Evolutionary conservation across 2,329 filamentous ascomycete genomes (phyloP), one percentile per base, ranked within the genome.

Genomic region (Cladophialophora chaetospira): DNA sequence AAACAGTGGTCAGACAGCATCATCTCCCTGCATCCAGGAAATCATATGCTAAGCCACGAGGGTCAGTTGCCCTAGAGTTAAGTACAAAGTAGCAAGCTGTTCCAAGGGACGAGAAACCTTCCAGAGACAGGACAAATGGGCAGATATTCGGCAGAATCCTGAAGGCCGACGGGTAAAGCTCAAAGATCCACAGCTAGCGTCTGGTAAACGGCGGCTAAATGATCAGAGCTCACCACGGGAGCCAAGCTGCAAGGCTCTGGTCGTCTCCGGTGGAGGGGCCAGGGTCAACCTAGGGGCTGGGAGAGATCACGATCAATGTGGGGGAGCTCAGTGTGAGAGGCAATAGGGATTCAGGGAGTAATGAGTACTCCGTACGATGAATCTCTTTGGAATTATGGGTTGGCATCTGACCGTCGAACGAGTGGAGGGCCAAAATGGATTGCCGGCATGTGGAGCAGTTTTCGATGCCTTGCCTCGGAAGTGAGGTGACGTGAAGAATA

Each of bases 111-210:
- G n/a, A n/a, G n/a, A n/a, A n/a, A n/a, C n/a, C n/a, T n/a, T 21
- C 11, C 31, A n/a, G 28, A 26, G 15, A 15, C 29, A 36, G 26
- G 19, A 26, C 28, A 45, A 21, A 23, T 36, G 38, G 49, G 49
- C 17, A 36, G 49, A 53, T 45, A 36, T 53, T 53, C 49, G 49
- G 49, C 49, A 53, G 49, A 53, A 42, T 53, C 23, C 48, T 28
- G 17, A 42, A 51, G 8, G 23, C 48, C 48, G 48, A 38, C 48
- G 48, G 48, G 11, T 51, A 51, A 51, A 51, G 48, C 35, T 19
- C 23, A 29, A 33, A 19, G 33, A 19, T 29, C 23, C 23, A 26
- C 17, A 28, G 23, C 48, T 25, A 26, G 21, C 10, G 17, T 42
- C 15, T 43, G 25, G n/a, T 19, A 11, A 42, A 40, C 36, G 48